These are phyloP conservation scores for Diplotaxis tenuifolia DNA, from an alignment of 345 rosid species.

Conservation along the genomic window DNA sequence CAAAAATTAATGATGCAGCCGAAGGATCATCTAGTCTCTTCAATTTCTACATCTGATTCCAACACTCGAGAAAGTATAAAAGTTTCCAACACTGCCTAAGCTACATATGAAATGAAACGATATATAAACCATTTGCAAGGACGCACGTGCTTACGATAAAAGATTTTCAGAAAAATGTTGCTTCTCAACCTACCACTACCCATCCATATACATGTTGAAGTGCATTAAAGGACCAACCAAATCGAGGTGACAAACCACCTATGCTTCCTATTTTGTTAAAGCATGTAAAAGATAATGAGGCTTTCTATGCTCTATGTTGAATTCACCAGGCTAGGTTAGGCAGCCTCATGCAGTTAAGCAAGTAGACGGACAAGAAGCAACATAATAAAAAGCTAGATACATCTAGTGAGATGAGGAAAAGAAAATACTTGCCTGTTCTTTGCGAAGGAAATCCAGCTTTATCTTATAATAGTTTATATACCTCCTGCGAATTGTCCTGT, in stretches of 20 bases:
- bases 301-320: conserved; percentile 9
- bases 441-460: conserved; percentile 67
- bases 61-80: conserved; percentile 6
- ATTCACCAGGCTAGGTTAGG: conserved; percentile 16
- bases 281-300: conserved; percentile 7
- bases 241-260: conserved; percentile 11
- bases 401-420: not conserved
- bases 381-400: conserved; percentile 10
- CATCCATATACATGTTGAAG: not conserved
- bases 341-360: conserved; percentile 11
- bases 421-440: conserved; percentile 57
- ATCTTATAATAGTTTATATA: conserved; percentile 73
- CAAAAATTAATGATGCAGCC: conserved; percentile 8
- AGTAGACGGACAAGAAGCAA: not conserved
- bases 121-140: not conserved
- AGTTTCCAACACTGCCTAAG: not conserved
- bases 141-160: conserved; percentile 3
- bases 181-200: conserved; percentile 12
- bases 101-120: not conserved
- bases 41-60: conserved; percentile 6
- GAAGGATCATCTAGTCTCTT: not conserved
- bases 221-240: not conserved
- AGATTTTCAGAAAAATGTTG: conserved; percentile 5
- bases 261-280: conserved; percentile 11
- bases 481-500: conserved; percentile 68